Evolutionary conservation across 208 protist species (phyloP), one percentile per base, ranked within the genome.

Genomic region (Leptomonas pyrrhocoris): DNA sequence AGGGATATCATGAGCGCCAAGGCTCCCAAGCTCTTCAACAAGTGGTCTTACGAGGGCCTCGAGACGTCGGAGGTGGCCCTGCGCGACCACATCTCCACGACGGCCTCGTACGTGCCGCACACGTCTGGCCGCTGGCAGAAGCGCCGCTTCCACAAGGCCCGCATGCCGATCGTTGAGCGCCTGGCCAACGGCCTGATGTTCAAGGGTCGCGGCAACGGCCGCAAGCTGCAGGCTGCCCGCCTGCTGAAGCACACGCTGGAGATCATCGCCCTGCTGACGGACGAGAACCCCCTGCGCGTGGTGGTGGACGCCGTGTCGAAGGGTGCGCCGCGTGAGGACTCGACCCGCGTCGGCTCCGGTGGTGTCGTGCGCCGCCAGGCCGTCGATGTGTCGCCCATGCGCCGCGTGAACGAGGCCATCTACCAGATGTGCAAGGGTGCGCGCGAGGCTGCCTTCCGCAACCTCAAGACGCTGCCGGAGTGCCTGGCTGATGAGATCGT

Each of bases 401-500:
- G 99, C 79, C 98, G 99, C 74, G 98, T 99, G 61, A 99, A 99
- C 90, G 81, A 98, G 87, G 96, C 97, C 62, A 92, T 99, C 80
- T 99, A 97, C 84, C 88, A 99, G 53, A 92, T 99, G 76, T 97
- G 92, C 89, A 97, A 93, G 73, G 99, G 99, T 81, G 97, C 98
- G 56, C 97, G 99, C 73, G 86, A 98, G 73, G 84, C 98, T 66
- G 85, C 98, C 48, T 99, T 99, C 98, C 94, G 99, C 79, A 99
- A 98, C 92, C 97, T 99, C 79, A 99, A 99, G 94, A 99, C 98
- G 53, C 96, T 99, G 68, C 92, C 99, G 69, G 99, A 99, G 94
- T 99, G 99, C 94, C 97, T 99, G 30, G 98, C 99, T 72, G 99
- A 99, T 86, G 99, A 99, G 96, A 93, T 99, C 73, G 98, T 99